These are phyloP conservation scores for Solanum raphanifolium DNA, from an alignment of 257 asterid species.

Conservation along the genomic window DNA sequence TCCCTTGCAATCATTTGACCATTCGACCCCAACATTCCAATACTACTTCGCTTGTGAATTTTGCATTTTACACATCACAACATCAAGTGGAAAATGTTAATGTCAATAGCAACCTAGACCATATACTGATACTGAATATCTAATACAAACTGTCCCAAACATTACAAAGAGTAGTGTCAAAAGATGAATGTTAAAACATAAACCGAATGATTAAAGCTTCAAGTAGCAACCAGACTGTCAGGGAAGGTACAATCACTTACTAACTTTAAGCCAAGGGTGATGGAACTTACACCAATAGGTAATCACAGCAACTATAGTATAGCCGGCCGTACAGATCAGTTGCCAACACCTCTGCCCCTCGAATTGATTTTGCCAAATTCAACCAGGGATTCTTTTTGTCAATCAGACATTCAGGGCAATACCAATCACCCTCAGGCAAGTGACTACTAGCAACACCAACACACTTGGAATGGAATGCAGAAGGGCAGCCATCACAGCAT, in stretches of 20 bases:
- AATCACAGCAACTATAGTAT: constrained; percentile 73
- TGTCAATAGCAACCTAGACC: background rate
- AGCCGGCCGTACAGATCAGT: constrained; percentile 68
- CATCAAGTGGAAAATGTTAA: background rate
- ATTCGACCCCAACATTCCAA: background rate
- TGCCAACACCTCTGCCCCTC: constrained; percentile 79
- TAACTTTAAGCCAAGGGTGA: constrained; percentile 2
- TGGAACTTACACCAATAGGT: constrained; percentile 82
- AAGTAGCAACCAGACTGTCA: background rate
- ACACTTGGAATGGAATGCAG: constrained; percentile 91
- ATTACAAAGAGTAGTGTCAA: background rate
- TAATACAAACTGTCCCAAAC: background rate
- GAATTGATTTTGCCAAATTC: constrained; percentile 49
- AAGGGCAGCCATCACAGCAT: constrained; percentile 99
- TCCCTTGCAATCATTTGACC: background rate
- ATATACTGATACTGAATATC: background rate
- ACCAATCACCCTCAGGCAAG: constrained; percentile 99
- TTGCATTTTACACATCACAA: background rate
- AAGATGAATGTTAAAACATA: background rate
- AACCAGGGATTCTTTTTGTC: constrained; percentile 57
- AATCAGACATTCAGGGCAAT: constrained; percentile 86
- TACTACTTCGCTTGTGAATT: background rate
- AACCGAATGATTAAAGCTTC: background rate
- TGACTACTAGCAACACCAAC: constrained; percentile 72
- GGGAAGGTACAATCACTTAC: background rate